Percentiles rank a stretch among this genome's conserved stretches.
These are phyloP conservation scores for Lichenothelia convexa DNA, from an alignment of 495 filamentous ascomycete species.

Conservation along the genomic window DNA sequence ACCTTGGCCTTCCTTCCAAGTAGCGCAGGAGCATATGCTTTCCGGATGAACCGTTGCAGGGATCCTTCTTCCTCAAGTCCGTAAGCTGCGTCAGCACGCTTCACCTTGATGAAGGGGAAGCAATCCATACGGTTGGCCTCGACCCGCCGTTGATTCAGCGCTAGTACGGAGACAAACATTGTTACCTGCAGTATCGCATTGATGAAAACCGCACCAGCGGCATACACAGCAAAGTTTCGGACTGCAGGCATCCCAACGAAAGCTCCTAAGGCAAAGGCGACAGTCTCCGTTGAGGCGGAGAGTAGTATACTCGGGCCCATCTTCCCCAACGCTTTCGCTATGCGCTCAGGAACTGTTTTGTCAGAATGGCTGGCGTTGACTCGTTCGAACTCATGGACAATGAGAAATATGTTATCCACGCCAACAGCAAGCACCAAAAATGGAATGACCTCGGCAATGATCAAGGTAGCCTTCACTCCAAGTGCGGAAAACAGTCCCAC, in stretches of 20 bases:
- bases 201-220: slow-evolving; percentile 89
- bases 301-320: slow-evolving; percentile 97
- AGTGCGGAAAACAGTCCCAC: slow-evolving; percentile 82
- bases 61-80: slow-evolving; percentile 59
- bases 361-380: slow-evolving; percentile 80
- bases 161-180: slow-evolving; percentile 83
- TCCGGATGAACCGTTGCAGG: slow-evolving; percentile 72
- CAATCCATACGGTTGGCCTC: slow-evolving; percentile 82
- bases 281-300: slow-evolving; percentile 80
- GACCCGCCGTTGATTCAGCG: slow-evolving; percentile 74
- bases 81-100: slow-evolving; percentile 39
- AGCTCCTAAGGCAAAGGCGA: slow-evolving; percentile 79
- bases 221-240: slow-evolving; percentile 89
- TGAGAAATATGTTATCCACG: slow-evolving; percentile 97
- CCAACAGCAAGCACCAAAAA: slow-evolving; percentile 92
- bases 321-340: slow-evolving; percentile 69
- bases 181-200: slow-evolving; percentile 90
- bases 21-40: slow-evolving; percentile 66
- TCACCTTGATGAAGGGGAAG: slow-evolving; percentile 70
- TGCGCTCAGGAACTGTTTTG: slow-evolving; percentile 62
- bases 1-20: slow-evolving; percentile 64
- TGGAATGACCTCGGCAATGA: slow-evolving; percentile 96
- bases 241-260: slow-evolving; percentile 96
- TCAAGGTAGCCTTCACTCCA: slow-evolving; percentile 82
- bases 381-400: slow-evolving; percentile 94